Evolutionary conservation across 768 basidiomycete species (phyloP), one percentile per base, ranked within the genome.

Genomic region (Lentinula aciculospora): DNA sequence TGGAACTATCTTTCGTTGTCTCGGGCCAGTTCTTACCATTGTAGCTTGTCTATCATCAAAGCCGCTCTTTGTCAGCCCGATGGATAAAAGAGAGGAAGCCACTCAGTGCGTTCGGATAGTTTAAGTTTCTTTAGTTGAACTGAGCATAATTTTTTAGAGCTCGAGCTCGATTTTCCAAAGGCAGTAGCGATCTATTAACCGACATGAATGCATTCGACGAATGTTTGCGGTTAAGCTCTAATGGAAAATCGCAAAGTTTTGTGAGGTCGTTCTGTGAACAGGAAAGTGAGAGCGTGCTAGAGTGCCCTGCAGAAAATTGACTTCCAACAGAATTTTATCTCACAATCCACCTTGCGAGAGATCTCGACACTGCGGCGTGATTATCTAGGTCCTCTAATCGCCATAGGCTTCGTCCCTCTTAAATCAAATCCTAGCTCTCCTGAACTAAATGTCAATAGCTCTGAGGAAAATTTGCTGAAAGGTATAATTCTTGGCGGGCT

Each of bases 21-120:
- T 96, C 8, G 85, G 83, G 55, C 91, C 92, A 2, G 77, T 92
- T 12, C 75, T 95, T 29, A 93, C 91, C 1, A 81, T 95, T 32
- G 88, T 86, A 0, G 92, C 94, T 17, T 77, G 83, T 59, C 71
- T 98, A 34, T 95, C 94, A 2, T 89, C 88, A 3, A 98, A 95
- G 65, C 88, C 94, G 0, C 70, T 98, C 48, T 98, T 97, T 71
- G 62, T 84, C 12, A 90, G 72, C 60, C 92, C 94, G 0, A 77
- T 89, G 69, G 93, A 95, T 28, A 88, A 87, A 67, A 80, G 92
- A 4, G 89, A 96, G 15, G 91, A 92, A 63, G 86, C 89, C 1
- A 79, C 77, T 25, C 76, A 75, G 92, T 93, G 66, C 57, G 81
- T 61, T 31, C 9, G 23, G 56, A 10, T 17, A n/a, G n/a, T n/a